Evolutionary conservation across 2,329 filamentous ascomycete genomes (phyloP).

Genomic region (Neocatenulostroma microsporum): DNA sequence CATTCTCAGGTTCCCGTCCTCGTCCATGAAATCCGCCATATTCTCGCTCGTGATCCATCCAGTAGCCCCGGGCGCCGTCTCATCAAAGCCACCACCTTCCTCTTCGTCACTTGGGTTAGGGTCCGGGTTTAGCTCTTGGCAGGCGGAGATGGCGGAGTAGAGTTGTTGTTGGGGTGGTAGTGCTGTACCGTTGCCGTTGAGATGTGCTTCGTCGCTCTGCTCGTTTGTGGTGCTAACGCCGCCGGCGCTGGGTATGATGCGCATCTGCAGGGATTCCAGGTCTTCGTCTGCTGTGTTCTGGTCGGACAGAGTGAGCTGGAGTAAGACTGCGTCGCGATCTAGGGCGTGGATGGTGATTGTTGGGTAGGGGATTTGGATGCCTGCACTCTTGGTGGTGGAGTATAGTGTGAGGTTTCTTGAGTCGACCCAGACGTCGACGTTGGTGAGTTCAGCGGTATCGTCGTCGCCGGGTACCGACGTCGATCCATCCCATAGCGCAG

Average conservation of each 20-base stretch:
- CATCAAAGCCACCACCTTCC: conserved; percentile 32
- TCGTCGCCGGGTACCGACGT: conserved; percentile 5
- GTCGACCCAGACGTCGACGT: conserved; percentile 42
- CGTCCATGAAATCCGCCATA: conserved; percentile 73
- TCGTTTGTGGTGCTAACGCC: not conserved
- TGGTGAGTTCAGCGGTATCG: conserved; percentile 15
- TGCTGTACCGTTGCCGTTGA: conserved; percentile 12
- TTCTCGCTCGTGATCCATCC: conserved; percentile 93
- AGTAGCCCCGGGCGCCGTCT: conserved; percentile 63
- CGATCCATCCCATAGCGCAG: conserved; percentile 40
- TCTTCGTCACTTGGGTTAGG: conserved; percentile 48
- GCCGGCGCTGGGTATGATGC: conserved; percentile 48
- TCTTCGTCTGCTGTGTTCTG: conserved; percentile 55
- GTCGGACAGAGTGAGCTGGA: conserved; percentile 59
- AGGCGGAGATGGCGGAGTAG: conserved; percentile 63
- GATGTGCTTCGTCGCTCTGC: not conserved
- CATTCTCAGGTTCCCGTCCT: conserved; percentile 70
- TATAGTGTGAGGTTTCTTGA: conserved; percentile 55
- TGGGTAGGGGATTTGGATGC: conserved; percentile 65
- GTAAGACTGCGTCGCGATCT: conserved; percentile 56
- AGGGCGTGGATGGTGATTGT: conserved; percentile 68
- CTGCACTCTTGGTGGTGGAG: conserved; percentile 49
- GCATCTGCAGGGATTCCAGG: conserved; percentile 59
- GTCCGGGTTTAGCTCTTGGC: conserved; percentile 70
- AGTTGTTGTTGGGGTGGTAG: conserved; percentile 36